These are phyloP conservation scores for Phytopythium kandeliae DNA, from an alignment of 352 stramenopile genomes.

Conservation along the genomic window DNA sequence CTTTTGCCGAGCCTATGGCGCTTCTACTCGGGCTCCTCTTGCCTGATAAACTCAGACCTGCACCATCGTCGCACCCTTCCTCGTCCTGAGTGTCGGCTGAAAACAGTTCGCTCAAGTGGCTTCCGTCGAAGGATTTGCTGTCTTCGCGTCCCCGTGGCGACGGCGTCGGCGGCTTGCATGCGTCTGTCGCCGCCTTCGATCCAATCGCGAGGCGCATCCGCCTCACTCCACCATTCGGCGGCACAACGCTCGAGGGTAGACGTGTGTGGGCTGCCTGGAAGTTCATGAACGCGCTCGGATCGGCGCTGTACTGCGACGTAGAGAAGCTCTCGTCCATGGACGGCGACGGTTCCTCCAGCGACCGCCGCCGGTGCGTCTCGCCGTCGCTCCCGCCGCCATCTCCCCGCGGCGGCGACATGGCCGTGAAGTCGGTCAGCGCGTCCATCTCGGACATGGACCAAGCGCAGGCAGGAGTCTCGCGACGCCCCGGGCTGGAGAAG, in stretches of 20 bases:
- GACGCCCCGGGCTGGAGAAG: too few species aligned
- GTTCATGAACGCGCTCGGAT: constrained; percentile 46
- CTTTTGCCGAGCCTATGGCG: background rate
- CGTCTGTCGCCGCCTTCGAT: constrained; percentile 10
- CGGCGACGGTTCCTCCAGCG: constrained; percentile 7
- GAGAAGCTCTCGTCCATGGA: constrained; percentile 29
- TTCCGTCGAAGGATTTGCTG: constrained; percentile 12
- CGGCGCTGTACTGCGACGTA: constrained; percentile 57
- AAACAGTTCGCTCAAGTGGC: constrained; percentile 45
- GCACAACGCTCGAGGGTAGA: background rate
- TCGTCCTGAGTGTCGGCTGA: constrained; percentile 50
- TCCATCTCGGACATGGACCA: constrained; percentile 10
- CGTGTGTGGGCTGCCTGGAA: constrained; percentile 18
- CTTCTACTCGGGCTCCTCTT: background rate
- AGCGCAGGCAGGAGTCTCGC: too few species aligned
- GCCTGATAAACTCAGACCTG: background rate
- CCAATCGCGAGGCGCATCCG: constrained; percentile 30
- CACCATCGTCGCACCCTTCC: constrained; percentile 1
- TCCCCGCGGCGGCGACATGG: constrained; percentile 20
- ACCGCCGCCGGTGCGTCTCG: background rate
- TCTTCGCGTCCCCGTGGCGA: constrained; percentile 15
- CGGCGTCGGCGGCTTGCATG: constrained; percentile 2
- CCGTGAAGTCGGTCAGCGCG: constrained; percentile 20
- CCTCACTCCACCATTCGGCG: background rate
- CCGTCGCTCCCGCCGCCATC: too few species aligned